These are phyloP conservation scores for Saitozyma sp. DNA, from an alignment of 768 basidiomycete species.

Conservation along the genomic window DNA sequence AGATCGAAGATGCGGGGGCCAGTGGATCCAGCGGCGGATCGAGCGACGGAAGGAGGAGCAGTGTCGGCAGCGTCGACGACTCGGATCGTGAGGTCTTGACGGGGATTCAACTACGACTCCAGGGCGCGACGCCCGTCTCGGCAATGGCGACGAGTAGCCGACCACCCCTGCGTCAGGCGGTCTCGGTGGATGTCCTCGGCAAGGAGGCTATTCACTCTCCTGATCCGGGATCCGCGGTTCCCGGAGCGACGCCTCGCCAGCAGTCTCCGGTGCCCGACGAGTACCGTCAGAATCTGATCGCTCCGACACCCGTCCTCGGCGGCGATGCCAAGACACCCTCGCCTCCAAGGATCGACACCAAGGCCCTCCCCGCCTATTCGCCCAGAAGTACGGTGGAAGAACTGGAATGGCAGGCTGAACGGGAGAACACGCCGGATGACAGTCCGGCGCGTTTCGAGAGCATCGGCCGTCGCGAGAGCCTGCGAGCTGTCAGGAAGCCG, in stretches of 20 bases:
- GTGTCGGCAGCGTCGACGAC: neutral
- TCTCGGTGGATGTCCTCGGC: constrained; percentile 39
- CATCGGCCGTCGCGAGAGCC: constrained; percentile 32
- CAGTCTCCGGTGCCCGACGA: constrained; percentile 6
- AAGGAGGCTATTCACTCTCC: constrained; percentile 30
- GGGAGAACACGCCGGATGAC: constrained; percentile 6
- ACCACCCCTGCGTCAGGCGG: neutral
- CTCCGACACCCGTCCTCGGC: constrained; percentile 34
- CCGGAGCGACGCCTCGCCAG: no score
- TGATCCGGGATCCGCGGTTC: constrained; percentile 33
- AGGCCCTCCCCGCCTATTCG: neutral
- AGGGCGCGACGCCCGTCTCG: neutral
- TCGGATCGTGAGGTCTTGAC: neutral
- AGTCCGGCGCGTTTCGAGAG: constrained; percentile 28
- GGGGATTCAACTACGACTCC: neutral
- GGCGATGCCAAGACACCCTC: neutral
- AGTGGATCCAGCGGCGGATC: constrained; percentile 12
- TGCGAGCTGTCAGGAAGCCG: constrained; percentile 22
- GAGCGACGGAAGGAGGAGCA: constrained; percentile 14
- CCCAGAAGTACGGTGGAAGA: no score
- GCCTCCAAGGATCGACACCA: neutral
- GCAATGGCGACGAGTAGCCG: neutral
- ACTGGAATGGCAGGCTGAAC: no score
- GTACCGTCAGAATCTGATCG: constrained; percentile 34
- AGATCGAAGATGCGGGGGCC: constrained; percentile 17